These are phyloP conservation scores for Betula pendula DNA, from an alignment of 306 rosid genomes.

Conservation along the genomic window DNA sequence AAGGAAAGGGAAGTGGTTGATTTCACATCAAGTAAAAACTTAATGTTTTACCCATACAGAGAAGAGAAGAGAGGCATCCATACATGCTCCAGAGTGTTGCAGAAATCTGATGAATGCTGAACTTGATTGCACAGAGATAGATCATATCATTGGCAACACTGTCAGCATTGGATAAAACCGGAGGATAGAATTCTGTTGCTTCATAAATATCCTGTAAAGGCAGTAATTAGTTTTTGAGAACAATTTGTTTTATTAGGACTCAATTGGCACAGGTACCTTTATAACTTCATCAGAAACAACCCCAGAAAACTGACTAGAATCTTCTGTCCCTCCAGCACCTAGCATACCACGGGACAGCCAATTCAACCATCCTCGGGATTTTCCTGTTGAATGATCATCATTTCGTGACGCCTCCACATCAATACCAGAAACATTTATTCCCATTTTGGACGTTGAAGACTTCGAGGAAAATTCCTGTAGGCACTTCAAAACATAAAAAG, in stretches of 20 bases:
- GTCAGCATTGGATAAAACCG: conserved; percentile 45
- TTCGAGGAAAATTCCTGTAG: conserved; percentile 59
- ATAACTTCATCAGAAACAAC: conserved; percentile 86
- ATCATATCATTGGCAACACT: conserved; percentile 45
- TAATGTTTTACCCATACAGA: background rate
- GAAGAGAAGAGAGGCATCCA: conserved; percentile 30
- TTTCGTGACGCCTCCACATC: conserved; percentile 48
- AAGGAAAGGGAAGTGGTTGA: background rate
- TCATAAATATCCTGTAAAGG: conserved; percentile 74
- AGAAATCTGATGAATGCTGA: conserved; percentile 62
- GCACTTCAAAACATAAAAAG: conserved; percentile 6
- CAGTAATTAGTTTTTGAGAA: conserved; percentile 8
- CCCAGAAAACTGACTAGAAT: conserved; percentile 93
- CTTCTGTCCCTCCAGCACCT: conserved; percentile 98
- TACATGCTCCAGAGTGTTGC: conserved; percentile 68
- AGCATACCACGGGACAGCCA: conserved; percentile 99
- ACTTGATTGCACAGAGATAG: conserved; percentile 53
- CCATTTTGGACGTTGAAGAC: conserved; percentile 42
- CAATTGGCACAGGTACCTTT: conserved; percentile 52
- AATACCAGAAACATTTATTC: conserved; percentile 30
- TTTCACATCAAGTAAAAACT: background rate
- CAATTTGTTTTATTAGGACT: background rate
- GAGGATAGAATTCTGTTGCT: conserved; percentile 84
- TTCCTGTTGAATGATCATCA: conserved; percentile 59
- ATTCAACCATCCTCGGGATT: conserved; percentile 89